These are phyloP conservation scores for Hyphochytrium catenoides DNA, from an alignment of 352 stramenopile species.

Conservation along the genomic window DNA sequence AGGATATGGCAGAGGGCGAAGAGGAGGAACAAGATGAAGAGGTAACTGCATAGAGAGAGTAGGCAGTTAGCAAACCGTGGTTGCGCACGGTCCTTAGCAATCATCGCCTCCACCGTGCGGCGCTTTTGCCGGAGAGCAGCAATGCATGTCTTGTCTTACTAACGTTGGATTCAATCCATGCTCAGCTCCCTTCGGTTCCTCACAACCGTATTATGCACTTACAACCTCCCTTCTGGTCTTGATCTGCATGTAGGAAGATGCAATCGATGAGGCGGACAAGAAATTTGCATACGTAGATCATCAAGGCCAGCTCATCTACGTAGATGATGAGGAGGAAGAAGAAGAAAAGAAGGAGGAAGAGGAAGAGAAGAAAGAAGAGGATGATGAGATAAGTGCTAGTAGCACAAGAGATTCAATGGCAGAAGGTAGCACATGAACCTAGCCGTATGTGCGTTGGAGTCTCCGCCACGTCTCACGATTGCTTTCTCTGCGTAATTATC, in stretches of 20 bases:
- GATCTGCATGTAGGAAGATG: conserved; percentile 3
- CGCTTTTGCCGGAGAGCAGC: background rate
- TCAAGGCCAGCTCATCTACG: conserved; percentile 81
- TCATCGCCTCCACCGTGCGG: background rate
- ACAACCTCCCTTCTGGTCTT: too few relatives aligned
- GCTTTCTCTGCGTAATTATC: too few relatives aligned
- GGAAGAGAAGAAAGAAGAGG: conserved; percentile 19
- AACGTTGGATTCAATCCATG: too few relatives aligned
- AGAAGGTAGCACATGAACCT: too few relatives aligned
- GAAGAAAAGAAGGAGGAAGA: conserved; percentile 27
- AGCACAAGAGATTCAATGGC: too few relatives aligned
- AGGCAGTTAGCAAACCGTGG: too few relatives aligned
- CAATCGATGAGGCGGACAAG: conserved; percentile 24
- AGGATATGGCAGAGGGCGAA: conserved; percentile 19
- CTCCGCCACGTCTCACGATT: too few relatives aligned
- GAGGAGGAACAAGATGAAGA: conserved; percentile 37
- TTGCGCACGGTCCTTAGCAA: background rate
- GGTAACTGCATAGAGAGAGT: conserved; percentile 48
- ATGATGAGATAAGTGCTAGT: too few relatives aligned
- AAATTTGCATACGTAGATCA: conserved; percentile 87
- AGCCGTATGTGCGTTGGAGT: too few relatives aligned
- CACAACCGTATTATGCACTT: too few relatives aligned
- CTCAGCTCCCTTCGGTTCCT: too few relatives aligned
- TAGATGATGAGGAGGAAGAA: conserved; percentile 65
- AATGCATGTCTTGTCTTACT: conserved; percentile 12